phyloP scores from a whole-genome alignment of 306 rosid genomes.

The Trichosanthes cucumerina region DNA sequence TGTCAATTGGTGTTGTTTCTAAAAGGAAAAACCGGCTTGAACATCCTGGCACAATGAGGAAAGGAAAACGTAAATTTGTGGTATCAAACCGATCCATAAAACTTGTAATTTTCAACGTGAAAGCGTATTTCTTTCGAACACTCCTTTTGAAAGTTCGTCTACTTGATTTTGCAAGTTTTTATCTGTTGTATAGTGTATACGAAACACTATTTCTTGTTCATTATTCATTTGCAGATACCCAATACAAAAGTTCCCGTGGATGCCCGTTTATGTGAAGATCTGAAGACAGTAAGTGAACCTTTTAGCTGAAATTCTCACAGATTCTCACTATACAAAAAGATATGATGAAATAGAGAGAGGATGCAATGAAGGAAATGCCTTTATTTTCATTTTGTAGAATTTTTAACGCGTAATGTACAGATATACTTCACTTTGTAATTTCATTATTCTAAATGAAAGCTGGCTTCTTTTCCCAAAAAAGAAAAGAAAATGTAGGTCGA shows the following conservation, averaged over 20 bases:
- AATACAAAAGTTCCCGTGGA: neutral
- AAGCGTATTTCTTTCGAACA: neutral
- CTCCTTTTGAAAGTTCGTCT: neutral
- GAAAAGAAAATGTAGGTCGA: neutral
- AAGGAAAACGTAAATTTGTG: conserved; percentile 48
- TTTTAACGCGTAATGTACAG: neutral
- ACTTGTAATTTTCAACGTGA: neutral
- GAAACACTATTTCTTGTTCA: neutral
- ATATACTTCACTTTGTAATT: neutral
- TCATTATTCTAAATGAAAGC: neutral
- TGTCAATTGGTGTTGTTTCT: conserved; percentile 22
- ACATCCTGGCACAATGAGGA: conserved; percentile 27
- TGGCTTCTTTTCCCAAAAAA: neutral
- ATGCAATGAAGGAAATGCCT: neutral
- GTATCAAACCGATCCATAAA: conserved; percentile 32
- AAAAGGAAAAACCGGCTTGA: conserved; percentile 40
- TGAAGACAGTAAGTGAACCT: conserved; percentile 32
- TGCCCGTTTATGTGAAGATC: conserved; percentile 20
- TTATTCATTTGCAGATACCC: neutral
- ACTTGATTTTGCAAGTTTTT: neutral
- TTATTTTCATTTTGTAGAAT: neutral
- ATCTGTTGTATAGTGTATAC: neutral
- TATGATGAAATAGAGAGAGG: neutral
- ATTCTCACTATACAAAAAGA: neutral
- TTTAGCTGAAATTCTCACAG: conserved; percentile 1